Conservation (phyloP, 257 asterid species). For the Gentiana dahurica region DNA sequence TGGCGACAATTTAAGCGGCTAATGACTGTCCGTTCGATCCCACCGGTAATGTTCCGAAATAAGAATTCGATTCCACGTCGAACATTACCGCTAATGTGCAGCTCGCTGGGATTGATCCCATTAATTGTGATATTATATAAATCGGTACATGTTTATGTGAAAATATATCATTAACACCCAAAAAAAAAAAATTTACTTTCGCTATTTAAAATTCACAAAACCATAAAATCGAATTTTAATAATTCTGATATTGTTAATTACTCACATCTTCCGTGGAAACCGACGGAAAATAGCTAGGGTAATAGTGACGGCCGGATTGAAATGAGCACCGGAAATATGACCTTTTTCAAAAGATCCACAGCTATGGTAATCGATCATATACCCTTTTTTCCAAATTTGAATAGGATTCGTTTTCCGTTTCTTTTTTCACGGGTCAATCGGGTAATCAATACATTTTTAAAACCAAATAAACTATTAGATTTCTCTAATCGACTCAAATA, state of each 20-base stretch:
- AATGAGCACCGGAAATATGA: conserved; percentile 85
- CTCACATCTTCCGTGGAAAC: conserved; percentile 58
- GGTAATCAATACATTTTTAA: too few relatives aligned
- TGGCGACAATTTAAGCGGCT: conserved; percentile 49
- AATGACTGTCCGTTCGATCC: conserved; percentile 59
- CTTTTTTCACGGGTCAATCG: too few relatives aligned
- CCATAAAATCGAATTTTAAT: background rate
- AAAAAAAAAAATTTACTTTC: too few relatives aligned
- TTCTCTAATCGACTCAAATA: too few relatives aligned
- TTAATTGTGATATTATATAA: conserved; percentile 40
- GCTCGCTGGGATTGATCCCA: conserved; percentile 63
- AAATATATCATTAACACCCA: background rate
- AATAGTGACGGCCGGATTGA: conserved; percentile 73
- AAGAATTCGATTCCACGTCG: conserved; percentile 32
- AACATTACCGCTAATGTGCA: conserved; percentile 37
- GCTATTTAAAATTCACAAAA: background rate
- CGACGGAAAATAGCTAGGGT: conserved; percentile 41
- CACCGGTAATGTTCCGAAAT: conserved; percentile 55
- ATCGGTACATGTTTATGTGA: conserved; percentile 34
- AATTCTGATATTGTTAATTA: background rate
- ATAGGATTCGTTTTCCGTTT: too few relatives aligned
- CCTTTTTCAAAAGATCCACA: conserved; percentile 11
- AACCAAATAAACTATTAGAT: too few relatives aligned
- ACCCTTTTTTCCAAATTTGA: too few relatives aligned
- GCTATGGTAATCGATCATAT: too few relatives aligned